These are phyloP conservation scores for Calonectria leucothoes DNA, from an alignment of 2,329 filamentous ascomycete species.

Conservation along the genomic window DNA sequence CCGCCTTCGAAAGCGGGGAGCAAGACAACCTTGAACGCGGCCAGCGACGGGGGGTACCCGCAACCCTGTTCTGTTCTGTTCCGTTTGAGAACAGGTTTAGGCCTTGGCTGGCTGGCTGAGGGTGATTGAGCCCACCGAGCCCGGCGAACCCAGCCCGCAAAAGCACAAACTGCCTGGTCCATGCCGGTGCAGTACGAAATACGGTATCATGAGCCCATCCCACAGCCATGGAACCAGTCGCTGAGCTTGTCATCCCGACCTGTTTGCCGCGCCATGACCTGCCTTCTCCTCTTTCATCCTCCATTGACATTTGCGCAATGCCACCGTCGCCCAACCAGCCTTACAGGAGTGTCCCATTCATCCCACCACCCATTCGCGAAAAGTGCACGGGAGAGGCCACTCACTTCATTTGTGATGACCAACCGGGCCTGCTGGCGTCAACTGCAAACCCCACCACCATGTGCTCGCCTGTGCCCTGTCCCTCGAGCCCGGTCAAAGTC, in stretches of 20 bases:
- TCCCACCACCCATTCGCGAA: constrained; percentile 10
- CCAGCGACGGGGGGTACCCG: not conserved
- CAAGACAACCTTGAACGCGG: not conserved
- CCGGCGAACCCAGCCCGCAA: constrained; percentile 11
- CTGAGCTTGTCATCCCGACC: constrained; percentile 7
- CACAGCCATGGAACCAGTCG: constrained; percentile 29
- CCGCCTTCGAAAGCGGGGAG: constrained; percentile 18
- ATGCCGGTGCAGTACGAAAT: constrained; percentile 6
- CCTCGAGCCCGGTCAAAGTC: constrained; percentile 3
- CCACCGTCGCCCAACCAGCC: constrained; percentile 18
- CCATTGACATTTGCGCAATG: constrained; percentile 13
- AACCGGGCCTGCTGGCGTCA: not conserved
- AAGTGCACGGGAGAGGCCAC: constrained; percentile 1
- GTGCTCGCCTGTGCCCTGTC: constrained; percentile 4
- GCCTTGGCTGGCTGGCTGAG: not conserved
- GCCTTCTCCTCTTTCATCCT: constrained; percentile 16
- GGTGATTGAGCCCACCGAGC: constrained; percentile 8
- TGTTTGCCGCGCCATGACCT: constrained; percentile 1
- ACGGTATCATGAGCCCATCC: constrained; percentile 30
- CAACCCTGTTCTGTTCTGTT: constrained; percentile 12
- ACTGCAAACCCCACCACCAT: constrained; percentile 3
- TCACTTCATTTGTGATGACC: constrained; percentile 9
- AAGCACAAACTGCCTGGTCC: constrained; percentile 2
- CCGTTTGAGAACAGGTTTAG: constrained; percentile 15
- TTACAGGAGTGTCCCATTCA: constrained; percentile 11